A percentile compares a stretch with the other conserved stretches of the same genome.
Evolutionary conservation across 2,329 filamentous ascomycete species (phyloP).

Genomic region (Aureobasidium sp.): DNA sequence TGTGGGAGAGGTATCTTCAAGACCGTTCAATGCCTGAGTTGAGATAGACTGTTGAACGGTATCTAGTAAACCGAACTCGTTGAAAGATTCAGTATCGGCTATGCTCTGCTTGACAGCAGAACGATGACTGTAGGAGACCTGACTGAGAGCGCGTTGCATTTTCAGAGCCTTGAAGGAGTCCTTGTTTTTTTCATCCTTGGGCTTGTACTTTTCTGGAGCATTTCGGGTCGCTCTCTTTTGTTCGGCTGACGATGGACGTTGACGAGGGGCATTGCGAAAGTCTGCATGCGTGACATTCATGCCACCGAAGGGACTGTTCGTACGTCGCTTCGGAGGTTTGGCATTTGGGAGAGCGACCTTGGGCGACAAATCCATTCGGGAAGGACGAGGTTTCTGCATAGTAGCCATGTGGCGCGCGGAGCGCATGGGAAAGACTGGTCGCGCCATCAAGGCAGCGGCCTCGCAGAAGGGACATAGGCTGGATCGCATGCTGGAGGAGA

Average conservation of each 20-base stretch:
- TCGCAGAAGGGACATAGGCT: constrained; percentile 38
- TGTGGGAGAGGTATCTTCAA: constrained; percentile 72
- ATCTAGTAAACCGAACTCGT: constrained; percentile 70
- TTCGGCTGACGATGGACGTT: constrained; percentile 34
- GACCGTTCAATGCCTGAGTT: constrained; percentile 64
- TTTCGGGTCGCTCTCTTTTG: constrained; percentile 48
- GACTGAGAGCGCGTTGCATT: constrained; percentile 77
- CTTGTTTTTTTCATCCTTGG: constrained; percentile 41
- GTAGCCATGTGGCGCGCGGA: constrained; percentile 34
- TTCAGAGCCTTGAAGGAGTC: constrained; percentile 73
- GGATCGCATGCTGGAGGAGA: not conserved
- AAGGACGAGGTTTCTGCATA: constrained; percentile 38
- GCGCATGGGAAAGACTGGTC: not conserved
- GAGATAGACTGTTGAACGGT: constrained; percentile 62
- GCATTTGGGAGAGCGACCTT: constrained; percentile 31
- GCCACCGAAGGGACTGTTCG: constrained; percentile 49
- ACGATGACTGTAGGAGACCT: constrained; percentile 66
- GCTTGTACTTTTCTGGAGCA: constrained; percentile 25
- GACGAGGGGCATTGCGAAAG: constrained; percentile 34
- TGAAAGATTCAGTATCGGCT: constrained; percentile 66
- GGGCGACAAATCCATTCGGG: constrained; percentile 46
- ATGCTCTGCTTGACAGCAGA: constrained; percentile 55
- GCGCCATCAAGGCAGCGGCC: constrained; percentile 20
- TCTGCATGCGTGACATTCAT: constrained; percentile 50
- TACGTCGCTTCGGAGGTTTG: constrained; percentile 34